Evolutionary conservation across 2,329 filamentous ascomycete species (phyloP).

Genomic region (Colletotrichum limetticola): DNA sequence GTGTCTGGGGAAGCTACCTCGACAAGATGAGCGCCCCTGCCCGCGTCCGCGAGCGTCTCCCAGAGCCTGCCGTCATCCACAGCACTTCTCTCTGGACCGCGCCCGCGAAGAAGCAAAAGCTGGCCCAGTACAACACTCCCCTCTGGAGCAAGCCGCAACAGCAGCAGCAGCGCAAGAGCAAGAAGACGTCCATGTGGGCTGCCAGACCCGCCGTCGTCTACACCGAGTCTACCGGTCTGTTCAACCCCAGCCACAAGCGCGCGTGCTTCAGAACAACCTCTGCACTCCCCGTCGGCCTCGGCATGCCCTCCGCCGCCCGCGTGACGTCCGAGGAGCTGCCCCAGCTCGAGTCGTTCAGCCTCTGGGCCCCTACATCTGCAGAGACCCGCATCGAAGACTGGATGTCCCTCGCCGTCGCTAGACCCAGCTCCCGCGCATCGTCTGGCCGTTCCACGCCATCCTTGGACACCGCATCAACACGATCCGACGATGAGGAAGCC

Average conservation of each 20-base stretch:
- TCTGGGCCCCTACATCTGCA: slow-evolving; percentile 43
- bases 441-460: slow-evolving; percentile 26
- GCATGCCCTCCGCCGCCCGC: slow-evolving; percentile 36
- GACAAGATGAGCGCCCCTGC: slow-evolving; percentile 38
- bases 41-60: slow-evolving; percentile 43
- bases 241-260: slow-evolving; percentile 36
- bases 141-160: slow-evolving; percentile 32
- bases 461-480: slow-evolving; percentile 27
- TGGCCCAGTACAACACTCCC: neutral
- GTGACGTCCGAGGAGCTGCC: slow-evolving; percentile 42
- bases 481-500: slow-evolving; percentile 11
- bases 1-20: slow-evolving; percentile 49
- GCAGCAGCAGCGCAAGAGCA: neutral
- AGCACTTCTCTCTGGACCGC: slow-evolving; percentile 50
- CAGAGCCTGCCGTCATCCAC: slow-evolving; percentile 45
- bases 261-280: slow-evolving; percentile 35
- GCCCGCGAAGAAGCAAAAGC: neutral
- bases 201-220: slow-evolving; percentile 4
- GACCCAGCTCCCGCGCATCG: slow-evolving; percentile 2
- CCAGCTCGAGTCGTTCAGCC: slow-evolving; percentile 44
- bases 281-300: slow-evolving; percentile 33
- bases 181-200: slow-evolving; percentile 34
- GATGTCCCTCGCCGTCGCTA: slow-evolving; percentile 24
- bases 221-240: slow-evolving; percentile 36
- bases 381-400: slow-evolving; percentile 35